Conservation (phyloP, 2,329 filamentous ascomycete genomes). For the Paramyrothecium roridum region DNA sequence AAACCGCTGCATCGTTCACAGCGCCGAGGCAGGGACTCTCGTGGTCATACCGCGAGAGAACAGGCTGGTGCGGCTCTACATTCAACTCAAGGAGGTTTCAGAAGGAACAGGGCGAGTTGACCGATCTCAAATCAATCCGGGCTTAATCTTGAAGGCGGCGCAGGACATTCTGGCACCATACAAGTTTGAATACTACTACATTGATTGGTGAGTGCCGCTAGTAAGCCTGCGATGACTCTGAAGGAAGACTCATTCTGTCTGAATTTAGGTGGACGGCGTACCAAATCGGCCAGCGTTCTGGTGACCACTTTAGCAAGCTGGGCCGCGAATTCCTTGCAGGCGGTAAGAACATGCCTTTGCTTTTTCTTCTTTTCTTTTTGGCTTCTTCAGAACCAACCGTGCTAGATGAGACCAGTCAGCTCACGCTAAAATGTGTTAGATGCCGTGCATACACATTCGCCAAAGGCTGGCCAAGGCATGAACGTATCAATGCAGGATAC, state of each 20-base stretch:
- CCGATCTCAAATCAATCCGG: slow-evolving; percentile 59
- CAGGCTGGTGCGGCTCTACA: slow-evolving; percentile 61
- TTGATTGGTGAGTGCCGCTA: slow-evolving; percentile 53
- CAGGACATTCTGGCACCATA: slow-evolving; percentile 66
- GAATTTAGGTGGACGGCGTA: slow-evolving; percentile 29
- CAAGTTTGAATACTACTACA: slow-evolving; percentile 59
- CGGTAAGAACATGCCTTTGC: slow-evolving; percentile 42
- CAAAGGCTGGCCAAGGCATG: slow-evolving; percentile 70
- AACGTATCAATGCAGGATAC: slow-evolving; percentile 68
- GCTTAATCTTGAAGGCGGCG: slow-evolving; percentile 60
- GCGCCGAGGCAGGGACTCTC: slow-evolving; percentile 50
- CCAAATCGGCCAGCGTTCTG: slow-evolving; percentile 65
- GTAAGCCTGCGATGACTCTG: not conserved
- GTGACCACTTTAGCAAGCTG: slow-evolving; percentile 50
- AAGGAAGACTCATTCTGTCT: not conserved
- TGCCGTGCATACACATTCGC: slow-evolving; percentile 48
- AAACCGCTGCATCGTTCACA: slow-evolving; percentile 55
- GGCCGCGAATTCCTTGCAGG: slow-evolving; percentile 67
- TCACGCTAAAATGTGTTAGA: slow-evolving; percentile 28
- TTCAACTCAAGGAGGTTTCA: slow-evolving; percentile 53
- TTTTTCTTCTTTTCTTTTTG: too few relatives aligned
- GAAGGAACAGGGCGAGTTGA: slow-evolving; percentile 48
- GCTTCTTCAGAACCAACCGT: not conserved
- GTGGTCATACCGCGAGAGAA: slow-evolving; percentile 66
- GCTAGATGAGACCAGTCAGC: not conserved